Conservation (phyloP, 2,329 filamentous ascomycete species). For the Penicillium fuscoglaucum region DNA sequence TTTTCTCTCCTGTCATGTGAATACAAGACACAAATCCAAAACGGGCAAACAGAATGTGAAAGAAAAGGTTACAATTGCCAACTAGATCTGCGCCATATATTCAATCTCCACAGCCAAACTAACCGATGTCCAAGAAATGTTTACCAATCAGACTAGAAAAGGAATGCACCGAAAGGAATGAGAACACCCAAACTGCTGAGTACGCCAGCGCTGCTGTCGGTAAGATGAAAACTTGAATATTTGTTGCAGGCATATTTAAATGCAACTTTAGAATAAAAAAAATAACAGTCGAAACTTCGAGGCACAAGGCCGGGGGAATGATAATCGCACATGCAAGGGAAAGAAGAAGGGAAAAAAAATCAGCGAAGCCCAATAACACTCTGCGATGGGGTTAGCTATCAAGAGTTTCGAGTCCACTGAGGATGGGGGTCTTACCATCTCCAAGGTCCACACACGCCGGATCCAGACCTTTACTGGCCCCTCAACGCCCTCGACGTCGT, state of each 20-base stretch:
- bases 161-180: constrained; percentile 8
- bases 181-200: constrained; percentile 14
- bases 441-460: constrained; percentile 93
- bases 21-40: neutral
- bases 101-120: constrained; percentile 6
- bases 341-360: constrained; percentile 16
- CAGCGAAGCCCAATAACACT: constrained; percentile 80
- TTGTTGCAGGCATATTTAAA: constrained; percentile 8
- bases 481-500: constrained; percentile 84
- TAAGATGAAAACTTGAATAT: neutral
- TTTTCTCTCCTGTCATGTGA: neutral
- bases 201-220: constrained; percentile 24
- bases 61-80: neutral
- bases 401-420: neutral
- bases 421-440: constrained; percentile 65
- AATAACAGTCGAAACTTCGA: constrained; percentile 16
- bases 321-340: constrained; percentile 21
- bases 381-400: constrained; percentile 43
- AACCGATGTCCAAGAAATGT: neutral
- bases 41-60: neutral
- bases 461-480: constrained; percentile 98
- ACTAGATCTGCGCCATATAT: constrained; percentile 13
- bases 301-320: constrained; percentile 23
- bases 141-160: constrained; percentile 19
- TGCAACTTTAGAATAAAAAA: constrained; percentile 12